Conservation (phyloP, 768 basidiomycete species). For the Rhodotorula taiwanensis region DNA sequence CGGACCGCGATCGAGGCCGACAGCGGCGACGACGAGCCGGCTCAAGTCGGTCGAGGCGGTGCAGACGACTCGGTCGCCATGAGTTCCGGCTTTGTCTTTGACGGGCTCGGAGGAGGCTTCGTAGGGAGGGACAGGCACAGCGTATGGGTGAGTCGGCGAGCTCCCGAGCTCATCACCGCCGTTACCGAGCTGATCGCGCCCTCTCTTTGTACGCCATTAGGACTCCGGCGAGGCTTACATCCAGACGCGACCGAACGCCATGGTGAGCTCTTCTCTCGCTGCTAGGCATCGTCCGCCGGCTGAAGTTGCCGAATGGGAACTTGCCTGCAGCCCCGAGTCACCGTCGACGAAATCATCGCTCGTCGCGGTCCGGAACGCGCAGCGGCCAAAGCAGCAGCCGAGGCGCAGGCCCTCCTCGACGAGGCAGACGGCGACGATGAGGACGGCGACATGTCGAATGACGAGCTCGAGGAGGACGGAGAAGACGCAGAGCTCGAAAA, state of each 20-base stretch:
- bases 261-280: constrained; percentile 5
- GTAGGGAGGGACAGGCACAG: constrained; percentile 28
- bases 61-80: constrained; percentile 13
- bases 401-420: constrained; percentile 21
- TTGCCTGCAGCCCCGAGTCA: constrained; percentile 25
- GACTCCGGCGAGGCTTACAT: constrained; percentile 34
- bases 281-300: background rate
- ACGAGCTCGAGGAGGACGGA: constrained; percentile 1
- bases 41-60: no score
- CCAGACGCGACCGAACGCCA: constrained; percentile 28
- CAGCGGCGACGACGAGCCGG: constrained; percentile 7
- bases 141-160: constrained; percentile 34
- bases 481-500: constrained; percentile 17
- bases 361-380: constrained; percentile 28
- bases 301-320: background rate
- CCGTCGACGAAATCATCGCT: constrained; percentile 39
- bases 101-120: constrained; percentile 38
- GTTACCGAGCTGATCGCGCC: no score
- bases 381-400: background rate
- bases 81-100: constrained; percentile 37
- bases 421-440: constrained; percentile 12
- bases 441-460: constrained; percentile 2
- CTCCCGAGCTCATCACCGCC: background rate
- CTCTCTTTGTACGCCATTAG: no score
- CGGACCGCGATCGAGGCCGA: background rate